Base-by-base conservation (phyloP, 805 yeast genomes). In the Ogataea trehaloabstinens region DNA sequence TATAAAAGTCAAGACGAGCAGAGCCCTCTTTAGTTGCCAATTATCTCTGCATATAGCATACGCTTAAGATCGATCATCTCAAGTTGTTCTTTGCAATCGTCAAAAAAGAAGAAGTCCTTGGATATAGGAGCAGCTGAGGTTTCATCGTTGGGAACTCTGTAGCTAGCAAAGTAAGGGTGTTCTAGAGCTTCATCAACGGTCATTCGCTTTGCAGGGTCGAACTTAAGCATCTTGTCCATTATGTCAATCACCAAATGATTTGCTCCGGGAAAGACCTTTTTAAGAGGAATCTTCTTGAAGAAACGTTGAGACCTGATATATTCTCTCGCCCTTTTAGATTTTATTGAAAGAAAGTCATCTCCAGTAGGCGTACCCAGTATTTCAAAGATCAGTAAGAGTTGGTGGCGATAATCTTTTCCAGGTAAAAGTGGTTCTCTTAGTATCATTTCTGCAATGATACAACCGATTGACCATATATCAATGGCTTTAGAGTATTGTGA, bases 381-480 rank as follows among this genome's bases (percentile, higher is more conserved):
- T 48, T 80, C 84, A 53, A 84, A 70, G 5, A 84, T 84, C 17
- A 82, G 64, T 61, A 78, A 66, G 44, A 80, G 60, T 56, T 80
- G 95, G 54, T 82, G 78, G 37, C 76, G 75, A 55, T 81, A 84
- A 58, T 84, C 90, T 39, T 76, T 72, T 1, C 93, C 93, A 0
- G 91, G 91, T 51, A 85, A 79, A 6, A 85, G 58, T 0, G 91
- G 89, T 43, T 71, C 71, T 6, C 78, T 71, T 10, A 68, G 56
- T 31, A 80, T 66, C 71, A 84, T 67, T 56, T 85, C 93, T 0
- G 85, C 90, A 22, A 85, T 53, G 24, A 85, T 82, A 55, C 91
- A 84, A 0, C 91, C 93, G 28, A 82, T 80, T 0, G 88, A 79
- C 93, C 93, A 85, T 12, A 84, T 69, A 55, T 85, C 93, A 43